Percentiles rank a stretch among this genome's conserved stretches.
These are phyloP conservation scores for Pouteria glomerata DNA, from an alignment of 148 eudicot species.

Conservation along the genomic window DNA sequence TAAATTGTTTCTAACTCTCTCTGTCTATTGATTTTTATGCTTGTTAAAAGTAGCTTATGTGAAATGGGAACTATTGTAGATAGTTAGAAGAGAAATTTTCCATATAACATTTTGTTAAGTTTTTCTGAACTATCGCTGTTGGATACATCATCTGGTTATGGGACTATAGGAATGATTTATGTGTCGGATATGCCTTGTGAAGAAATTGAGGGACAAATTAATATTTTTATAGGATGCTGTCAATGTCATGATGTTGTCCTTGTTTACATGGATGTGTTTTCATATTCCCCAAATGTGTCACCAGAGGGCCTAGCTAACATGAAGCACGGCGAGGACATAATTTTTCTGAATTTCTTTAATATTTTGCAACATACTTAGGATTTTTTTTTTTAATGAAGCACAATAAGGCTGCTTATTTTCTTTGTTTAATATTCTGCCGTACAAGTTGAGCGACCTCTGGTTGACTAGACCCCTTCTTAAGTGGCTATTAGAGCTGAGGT, in stretches of 20 bases:
- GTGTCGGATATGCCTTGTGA: neutral
- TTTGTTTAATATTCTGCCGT: no score
- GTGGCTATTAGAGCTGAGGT: no score
- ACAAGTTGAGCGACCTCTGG: no score
- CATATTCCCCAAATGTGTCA: neutral
- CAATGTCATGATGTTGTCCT: neutral
- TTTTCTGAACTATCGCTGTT: neutral
- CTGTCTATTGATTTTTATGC: no score
- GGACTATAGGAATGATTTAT: neutral
- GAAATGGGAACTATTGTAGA: neutral
- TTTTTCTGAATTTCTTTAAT: no score
- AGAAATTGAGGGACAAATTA: neutral
- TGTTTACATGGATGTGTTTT: neutral
- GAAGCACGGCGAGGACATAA: no score
- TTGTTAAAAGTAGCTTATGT: neutral
- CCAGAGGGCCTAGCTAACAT: neutral
- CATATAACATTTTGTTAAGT: neutral
- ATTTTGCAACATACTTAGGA: no score
- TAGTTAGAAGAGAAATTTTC: neutral
- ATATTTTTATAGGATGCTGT: neutral
- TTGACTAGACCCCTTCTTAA: no score
- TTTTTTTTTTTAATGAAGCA: no score
- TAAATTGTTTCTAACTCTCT: no score
- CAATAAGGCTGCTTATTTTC: no score
- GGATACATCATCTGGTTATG: neutral